Percentiles rank a stretch among this genome's conserved stretches.
Evolutionary conservation across 2,329 filamentous ascomycete genomes (phyloP).

Genomic region (Stagonosporopsis chrysanthemi): DNA sequence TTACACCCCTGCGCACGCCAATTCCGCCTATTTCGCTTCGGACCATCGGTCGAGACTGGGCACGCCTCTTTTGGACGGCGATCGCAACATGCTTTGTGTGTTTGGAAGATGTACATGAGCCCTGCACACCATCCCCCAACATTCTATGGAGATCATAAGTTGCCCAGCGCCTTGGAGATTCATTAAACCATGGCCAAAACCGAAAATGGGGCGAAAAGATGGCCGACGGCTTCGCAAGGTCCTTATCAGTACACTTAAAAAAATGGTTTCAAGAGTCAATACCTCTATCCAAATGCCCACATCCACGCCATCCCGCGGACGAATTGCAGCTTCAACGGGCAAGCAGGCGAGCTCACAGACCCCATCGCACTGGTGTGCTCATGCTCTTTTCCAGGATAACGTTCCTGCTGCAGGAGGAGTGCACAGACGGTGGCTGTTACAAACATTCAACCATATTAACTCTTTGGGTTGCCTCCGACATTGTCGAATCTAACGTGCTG

Average conservation of each 20-base stretch:
- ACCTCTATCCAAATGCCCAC: conserved; percentile 4
- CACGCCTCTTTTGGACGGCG: not conserved
- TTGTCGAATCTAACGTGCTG: conserved; percentile 16
- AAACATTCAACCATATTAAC: conserved; percentile 9
- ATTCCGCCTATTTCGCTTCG: conserved; percentile 12
- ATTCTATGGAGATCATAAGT: conserved; percentile 10
- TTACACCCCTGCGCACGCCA: not conserved
- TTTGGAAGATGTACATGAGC: conserved; percentile 5
- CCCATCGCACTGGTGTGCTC: not conserved
- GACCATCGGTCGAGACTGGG: conserved; percentile 3
- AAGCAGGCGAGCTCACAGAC: conserved; percentile 5
- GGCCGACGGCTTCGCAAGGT: conserved; percentile 10
- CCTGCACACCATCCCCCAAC: conserved; percentile 1
- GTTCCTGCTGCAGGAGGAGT: conserved; percentile 11
- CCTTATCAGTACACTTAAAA: conserved; percentile 15
- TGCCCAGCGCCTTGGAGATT: conserved; percentile 12
- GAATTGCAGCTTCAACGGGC: conserved; percentile 8
- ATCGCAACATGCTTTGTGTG: conserved; percentile 10
- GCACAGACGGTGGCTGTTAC: conserved; percentile 9
- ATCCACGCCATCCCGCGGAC: conserved; percentile 13
- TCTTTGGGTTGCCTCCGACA: conserved; percentile 12
- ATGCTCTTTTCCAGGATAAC: conserved; percentile 6
- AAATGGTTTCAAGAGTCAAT: conserved; percentile 2
- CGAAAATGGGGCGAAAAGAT: not conserved
- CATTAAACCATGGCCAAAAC: conserved; percentile 1